A percentile compares a stretch with the other conserved stretches of the same genome.
Evolutionary conservation across 768 basidiomycete species (phyloP).

Genomic region (Lepiota venenata): DNA sequence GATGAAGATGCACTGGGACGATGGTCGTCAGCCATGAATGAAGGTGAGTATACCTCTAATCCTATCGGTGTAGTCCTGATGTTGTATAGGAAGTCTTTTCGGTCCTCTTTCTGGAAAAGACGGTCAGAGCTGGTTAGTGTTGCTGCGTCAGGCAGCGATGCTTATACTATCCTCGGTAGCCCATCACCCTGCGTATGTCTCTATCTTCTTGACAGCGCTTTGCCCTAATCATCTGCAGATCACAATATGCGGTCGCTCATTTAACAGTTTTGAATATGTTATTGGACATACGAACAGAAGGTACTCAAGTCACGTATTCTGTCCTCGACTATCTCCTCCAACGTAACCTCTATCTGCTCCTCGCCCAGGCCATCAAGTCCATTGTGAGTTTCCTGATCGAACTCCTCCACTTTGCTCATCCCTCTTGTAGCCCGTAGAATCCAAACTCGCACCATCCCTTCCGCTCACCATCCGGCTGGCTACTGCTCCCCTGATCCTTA

Average conservation of each 20-base stretch:
- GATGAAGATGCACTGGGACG: slow-evolving; percentile 42
- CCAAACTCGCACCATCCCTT: slow-evolving; percentile 52
- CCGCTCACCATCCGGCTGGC: slow-evolving; percentile 45
- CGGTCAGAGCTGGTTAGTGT: slow-evolving; percentile 54
- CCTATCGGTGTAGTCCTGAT: neutral
- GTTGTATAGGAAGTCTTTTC: slow-evolving; percentile 6
- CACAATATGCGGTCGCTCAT: slow-evolving; percentile 40
- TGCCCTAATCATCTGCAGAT: slow-evolving; percentile 30
- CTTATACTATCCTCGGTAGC: slow-evolving; percentile 54
- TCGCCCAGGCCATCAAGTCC: slow-evolving; percentile 36
- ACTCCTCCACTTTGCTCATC: neutral
- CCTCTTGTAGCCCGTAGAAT: slow-evolving; percentile 45
- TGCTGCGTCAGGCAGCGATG: slow-evolving; percentile 47
- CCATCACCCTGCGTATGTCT: slow-evolving; percentile 44
- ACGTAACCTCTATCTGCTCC: slow-evolving; percentile 42
- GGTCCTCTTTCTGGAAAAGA: slow-evolving; percentile 10
- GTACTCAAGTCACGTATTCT: slow-evolving; percentile 24
- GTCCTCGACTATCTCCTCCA: slow-evolving; percentile 44
- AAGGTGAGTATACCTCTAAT: neutral
- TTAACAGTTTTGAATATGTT: slow-evolving; percentile 50
- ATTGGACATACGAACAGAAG: slow-evolving; percentile 30
- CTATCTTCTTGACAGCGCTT: neutral
- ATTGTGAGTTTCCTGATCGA: slow-evolving; percentile 43
- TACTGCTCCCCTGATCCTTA: slow-evolving; percentile 35
- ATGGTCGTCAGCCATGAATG: slow-evolving; percentile 32